Conservation (phyloP, 1,139 yeast species). For the Wickerhamomyces sp. region DNA sequence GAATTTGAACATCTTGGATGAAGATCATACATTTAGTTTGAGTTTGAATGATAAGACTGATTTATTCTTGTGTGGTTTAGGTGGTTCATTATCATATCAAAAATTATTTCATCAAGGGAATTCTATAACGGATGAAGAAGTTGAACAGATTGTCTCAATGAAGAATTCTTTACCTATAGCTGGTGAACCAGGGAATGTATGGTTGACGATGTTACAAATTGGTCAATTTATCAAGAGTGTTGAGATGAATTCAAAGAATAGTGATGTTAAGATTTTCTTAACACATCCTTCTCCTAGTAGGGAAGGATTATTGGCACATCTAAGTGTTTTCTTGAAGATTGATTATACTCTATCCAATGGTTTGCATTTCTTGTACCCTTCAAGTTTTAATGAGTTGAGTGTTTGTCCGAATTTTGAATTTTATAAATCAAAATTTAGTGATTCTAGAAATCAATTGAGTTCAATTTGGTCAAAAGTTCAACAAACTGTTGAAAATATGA, state of each 20-base stretch:
- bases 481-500: constrained; percentile 40
- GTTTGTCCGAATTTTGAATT: constrained; percentile 59
- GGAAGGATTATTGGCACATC: constrained; percentile 63
- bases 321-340: constrained; percentile 62
- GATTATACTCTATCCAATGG: constrained; percentile 73
- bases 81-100: constrained; percentile 66
- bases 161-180: constrained; percentile 36
- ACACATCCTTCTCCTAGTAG: constrained; percentile 65
- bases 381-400: constrained; percentile 67
- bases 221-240: constrained; percentile 56
- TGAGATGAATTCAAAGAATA: constrained; percentile 32
- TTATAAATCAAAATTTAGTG: constrained; percentile 57
- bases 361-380: constrained; percentile 65
- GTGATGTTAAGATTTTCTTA: constrained; percentile 56
- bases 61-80: constrained; percentile 60
- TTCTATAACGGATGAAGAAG: constrained; percentile 25
- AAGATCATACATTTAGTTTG: constrained; percentile 40
- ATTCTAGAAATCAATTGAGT: constrained; percentile 57
- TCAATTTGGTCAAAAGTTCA: constrained; percentile 62
- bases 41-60: constrained; percentile 32
- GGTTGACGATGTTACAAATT: constrained; percentile 69
- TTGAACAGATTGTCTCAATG: constrained; percentile 11
- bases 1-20: constrained; percentile 61
- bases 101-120: constrained; percentile 67
- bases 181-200: constrained; percentile 71